Evolutionary conservation across 345 rosid genomes (phyloP), one percentile per base, ranked within the genome.

Genomic region (Hypericum perforatum): DNA sequence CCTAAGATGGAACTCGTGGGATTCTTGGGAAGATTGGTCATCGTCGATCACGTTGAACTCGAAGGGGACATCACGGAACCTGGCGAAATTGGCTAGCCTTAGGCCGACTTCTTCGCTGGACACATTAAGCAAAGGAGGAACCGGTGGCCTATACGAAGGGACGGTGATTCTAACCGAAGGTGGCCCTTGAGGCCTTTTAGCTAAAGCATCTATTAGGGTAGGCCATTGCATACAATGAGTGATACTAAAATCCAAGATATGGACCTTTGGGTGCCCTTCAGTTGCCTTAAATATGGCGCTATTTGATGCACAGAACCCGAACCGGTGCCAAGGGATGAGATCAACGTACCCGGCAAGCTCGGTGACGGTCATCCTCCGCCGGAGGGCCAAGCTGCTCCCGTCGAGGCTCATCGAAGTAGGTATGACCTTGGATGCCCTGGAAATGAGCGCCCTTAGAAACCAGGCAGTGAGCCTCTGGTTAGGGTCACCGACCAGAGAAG

Each of bases 171-270:
- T 72, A 44, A 83, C 64, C 1, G 78, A 76, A 22, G 91, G 86
- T 37, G 91, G 81, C 10, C 91, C 84, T 64, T 83, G 76, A 0
- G 82, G 72, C 43, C 84, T 64, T 59, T 74, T 83, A 16, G 84
- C 86, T 46, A 80, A 66, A 46, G 79, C 79, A 44, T 80, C 86
- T 10, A 83, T 80, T 13, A 83, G 75, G 2, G 86, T 83, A 37
- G 91, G 91, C 84, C 86, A 83, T 49, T 83, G 91, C 84, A 83
- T 80, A 63, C 91, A 80, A 39, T 80, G 70, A 45, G 84, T 76
- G 64, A 80, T 76, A 64, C 91, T 80, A 5, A 83, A 76, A 61
- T 83, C 86, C 52, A 83, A 59, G 39, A 83, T 67, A 43, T 83
- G 86, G 56, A 80, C 79, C 56, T 60, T 83, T 0, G 76, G 39